Conservation (phyloP, 139 green algal genomes). For the Chlamydomonas sphaeroides region DNA sequence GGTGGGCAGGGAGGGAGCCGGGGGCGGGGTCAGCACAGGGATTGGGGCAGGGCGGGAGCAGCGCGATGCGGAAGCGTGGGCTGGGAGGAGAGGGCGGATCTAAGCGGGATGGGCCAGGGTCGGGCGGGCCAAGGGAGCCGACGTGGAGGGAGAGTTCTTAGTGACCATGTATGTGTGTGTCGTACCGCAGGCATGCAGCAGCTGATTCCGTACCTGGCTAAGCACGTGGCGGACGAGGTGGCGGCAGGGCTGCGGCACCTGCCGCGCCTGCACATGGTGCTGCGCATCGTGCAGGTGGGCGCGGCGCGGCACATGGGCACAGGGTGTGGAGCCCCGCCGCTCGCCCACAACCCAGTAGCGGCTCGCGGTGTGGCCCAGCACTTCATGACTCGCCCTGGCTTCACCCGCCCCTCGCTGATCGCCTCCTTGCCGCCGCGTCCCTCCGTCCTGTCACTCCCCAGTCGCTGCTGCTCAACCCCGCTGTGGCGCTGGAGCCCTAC, state of each 20-base stretch:
- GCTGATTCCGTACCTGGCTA: conserved; percentile 85
- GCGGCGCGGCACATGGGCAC: too few species aligned
- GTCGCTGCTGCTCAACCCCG: conserved; percentile 77
- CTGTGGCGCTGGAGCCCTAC: conserved; percentile 80
- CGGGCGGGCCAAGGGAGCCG: too few species aligned
- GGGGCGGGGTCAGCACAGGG: neutral
- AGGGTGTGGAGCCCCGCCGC: too few species aligned
- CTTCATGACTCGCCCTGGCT: neutral
- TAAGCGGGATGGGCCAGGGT: too few species aligned
- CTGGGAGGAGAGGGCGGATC: too few species aligned
- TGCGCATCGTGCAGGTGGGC: conserved; percentile 47
- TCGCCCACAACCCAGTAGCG: neutral
- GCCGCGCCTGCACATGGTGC: conserved; percentile 38
- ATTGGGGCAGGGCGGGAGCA: neutral
- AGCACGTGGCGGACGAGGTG: conserved; percentile 79
- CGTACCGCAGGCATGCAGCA: conserved; percentile 81
- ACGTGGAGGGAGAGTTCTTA: too few species aligned
- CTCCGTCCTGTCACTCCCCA: too few species aligned
- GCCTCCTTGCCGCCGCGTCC: neutral
- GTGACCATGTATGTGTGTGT: too few species aligned
- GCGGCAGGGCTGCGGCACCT: conserved; percentile 36
- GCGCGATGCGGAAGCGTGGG: too few species aligned
- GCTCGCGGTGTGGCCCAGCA: too few species aligned
- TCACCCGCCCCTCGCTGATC: neutral
- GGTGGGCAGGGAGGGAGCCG: conserved; percentile 26